Base-by-base conservation (phyloP, 208 protist species). In the Cochliopodium minus region DNA sequence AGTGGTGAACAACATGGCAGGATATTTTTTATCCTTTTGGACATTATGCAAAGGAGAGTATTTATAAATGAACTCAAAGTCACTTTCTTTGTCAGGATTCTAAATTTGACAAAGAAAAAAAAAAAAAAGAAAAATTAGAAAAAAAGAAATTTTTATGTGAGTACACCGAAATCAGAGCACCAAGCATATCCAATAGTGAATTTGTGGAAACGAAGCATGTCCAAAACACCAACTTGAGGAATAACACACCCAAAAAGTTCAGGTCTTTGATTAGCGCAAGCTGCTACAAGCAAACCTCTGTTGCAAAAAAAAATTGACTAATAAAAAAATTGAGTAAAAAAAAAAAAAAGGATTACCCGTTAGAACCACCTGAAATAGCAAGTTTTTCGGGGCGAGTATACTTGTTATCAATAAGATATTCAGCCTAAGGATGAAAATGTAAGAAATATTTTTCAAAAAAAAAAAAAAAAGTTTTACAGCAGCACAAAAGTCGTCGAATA, bases 11-110 rank as follows among this genome's bases (percentile, higher is more conserved):
- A 93, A 65, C 33, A 91, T 77, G 0, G 77, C 61, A 26, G 90
- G 90, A 62, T 93, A 94, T 53, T 79, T 69, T 33, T 66, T 64
- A 10, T 70, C 68, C 1, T 55, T 17, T 23, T 55, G 55, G 1
- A 95, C 70, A 61, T 90, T 95, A 67, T 95, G 87, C 2, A 92
- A 25, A 4, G 90, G 90, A 46, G 82, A 90, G 70, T 91, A 94
- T 67, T 80, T 79, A 64, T 83, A 74, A 39, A 93, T 23, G 30
- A 81, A 76, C 40, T 80, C 70, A 51, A 93, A 95, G 70, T 92
- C 82, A 47, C 85, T 72, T 40, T 76, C 66, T 26, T 83, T 72
- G 54, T 92, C 85, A 15, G 58, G 11, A 33, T 23, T 57, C 23
- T 73, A 72, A 48, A 79, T 76, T 34, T 78, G 66, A 42, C 53